A percentile compares a stretch with the other conserved stretches of the same genome.
These are phyloP conservation scores for Phytophthora hibernalis DNA, from an alignment of 352 stramenopile species.

Conservation along the genomic window DNA sequence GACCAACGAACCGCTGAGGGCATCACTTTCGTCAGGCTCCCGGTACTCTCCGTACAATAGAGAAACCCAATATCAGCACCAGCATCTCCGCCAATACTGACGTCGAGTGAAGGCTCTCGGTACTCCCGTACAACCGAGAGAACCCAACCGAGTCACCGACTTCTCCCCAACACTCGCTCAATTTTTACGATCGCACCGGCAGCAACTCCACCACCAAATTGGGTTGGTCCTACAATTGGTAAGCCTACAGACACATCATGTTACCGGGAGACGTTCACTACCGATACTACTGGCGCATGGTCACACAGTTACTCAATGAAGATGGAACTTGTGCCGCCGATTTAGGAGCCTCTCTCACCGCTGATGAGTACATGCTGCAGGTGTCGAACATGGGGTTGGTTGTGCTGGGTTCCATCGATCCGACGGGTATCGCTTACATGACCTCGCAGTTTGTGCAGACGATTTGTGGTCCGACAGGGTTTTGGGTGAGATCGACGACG, in stretches of 20 bases:
- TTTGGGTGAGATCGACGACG: constrained; percentile 66
- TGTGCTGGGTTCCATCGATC: constrained; percentile 43
- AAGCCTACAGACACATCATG: constrained; percentile 46
- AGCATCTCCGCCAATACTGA: too few species aligned
- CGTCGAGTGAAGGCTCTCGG: too few species aligned
- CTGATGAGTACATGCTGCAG: constrained; percentile 45
- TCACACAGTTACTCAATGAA: background rate
- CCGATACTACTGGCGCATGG: background rate
- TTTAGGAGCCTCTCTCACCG: constrained; percentile 41
- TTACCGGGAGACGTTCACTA: constrained; percentile 47
- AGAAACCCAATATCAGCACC: too few species aligned
- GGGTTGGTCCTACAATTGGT: constrained; percentile 35
- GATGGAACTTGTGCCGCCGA: constrained; percentile 14
- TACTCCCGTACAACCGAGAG: background rate
- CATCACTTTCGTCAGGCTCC: too few species aligned
- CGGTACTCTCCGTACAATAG: too few species aligned
- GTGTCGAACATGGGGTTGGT: constrained; percentile 40
- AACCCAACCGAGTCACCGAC: background rate
- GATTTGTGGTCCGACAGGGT: constrained; percentile 61
- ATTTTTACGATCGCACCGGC: background rate
- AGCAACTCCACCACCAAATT: constrained; percentile 31
- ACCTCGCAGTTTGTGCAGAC: constrained; percentile 60
- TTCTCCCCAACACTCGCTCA: background rate
- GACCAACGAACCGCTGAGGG: too few species aligned
- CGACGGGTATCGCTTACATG: constrained; percentile 51